Percentiles rank a stretch among this genome's conserved stretches.
Evolutionary conservation across 495 filamentous ascomycete species (phyloP).

Genomic region (Glutinoglossum americanum): DNA sequence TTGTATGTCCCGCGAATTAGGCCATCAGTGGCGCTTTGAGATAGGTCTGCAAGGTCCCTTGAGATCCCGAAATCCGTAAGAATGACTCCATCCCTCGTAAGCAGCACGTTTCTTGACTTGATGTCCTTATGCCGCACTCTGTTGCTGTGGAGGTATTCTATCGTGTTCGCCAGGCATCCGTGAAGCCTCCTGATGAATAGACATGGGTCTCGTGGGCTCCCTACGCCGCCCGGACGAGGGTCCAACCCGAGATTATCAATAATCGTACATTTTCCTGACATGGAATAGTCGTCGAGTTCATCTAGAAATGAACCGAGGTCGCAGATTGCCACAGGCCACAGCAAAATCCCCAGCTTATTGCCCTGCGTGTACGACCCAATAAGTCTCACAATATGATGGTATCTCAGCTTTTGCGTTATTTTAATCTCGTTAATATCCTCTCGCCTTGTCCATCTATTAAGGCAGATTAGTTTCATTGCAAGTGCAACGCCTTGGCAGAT

Average conservation of each 20-base stretch:
- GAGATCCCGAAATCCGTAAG: slow-evolving; percentile 23
- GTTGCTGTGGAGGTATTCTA: slow-evolving; percentile 19
- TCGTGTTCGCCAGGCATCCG: slow-evolving; percentile 20
- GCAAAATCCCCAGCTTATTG: not conserved
- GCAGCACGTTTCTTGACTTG: slow-evolving; percentile 22
- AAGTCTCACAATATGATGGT: not conserved
- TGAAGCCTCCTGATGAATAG: not conserved
- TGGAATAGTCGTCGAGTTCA: not conserved
- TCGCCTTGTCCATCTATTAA: no score
- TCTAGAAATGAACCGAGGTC: not conserved
- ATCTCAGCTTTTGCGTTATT: not conserved
- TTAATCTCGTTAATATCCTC: not conserved
- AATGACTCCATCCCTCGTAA: slow-evolving; percentile 18
- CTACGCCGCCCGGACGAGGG: not conserved
- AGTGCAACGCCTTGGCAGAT: no score
- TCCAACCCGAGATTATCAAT: not conserved
- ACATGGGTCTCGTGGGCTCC: no score
- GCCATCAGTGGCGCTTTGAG: slow-evolving; percentile 18
- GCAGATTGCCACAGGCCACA: not conserved
- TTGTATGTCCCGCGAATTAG: slow-evolving; percentile 13
- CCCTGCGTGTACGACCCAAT: not conserved
- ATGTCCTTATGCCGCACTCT: slow-evolving; percentile 22
- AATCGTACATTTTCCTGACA: no score
- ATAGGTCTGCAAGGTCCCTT: slow-evolving; percentile 1
- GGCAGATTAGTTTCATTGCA: no score